These are phyloP conservation scores for Wickerhamomyces sp. DNA, from an alignment of 1,139 yeast genomes.

Conservation along the genomic window DNA sequence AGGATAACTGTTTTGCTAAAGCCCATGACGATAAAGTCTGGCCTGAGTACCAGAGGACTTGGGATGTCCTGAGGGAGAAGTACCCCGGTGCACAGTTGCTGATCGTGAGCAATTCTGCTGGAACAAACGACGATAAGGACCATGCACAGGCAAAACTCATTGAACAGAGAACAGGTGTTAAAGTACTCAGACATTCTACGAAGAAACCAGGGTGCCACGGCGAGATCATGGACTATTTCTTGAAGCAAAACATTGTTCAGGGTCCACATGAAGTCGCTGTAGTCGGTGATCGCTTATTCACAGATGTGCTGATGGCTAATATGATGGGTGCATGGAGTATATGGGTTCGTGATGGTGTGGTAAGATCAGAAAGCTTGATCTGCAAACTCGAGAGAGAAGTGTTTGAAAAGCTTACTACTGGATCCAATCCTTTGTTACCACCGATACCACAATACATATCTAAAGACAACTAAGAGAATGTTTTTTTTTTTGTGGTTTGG, in stretches of 20 bases:
- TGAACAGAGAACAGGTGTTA: slow-evolving; percentile 67
- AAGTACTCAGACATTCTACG: slow-evolving; percentile 70
- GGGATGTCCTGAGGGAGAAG: slow-evolving; percentile 48
- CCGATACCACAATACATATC: slow-evolving; percentile 3
- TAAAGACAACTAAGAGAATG: background rate
- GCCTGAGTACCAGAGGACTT: slow-evolving; percentile 57
- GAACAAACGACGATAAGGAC: slow-evolving; percentile 69
- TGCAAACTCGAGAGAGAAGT: slow-evolving; percentile 50
- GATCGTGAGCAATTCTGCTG: slow-evolving; percentile 92
- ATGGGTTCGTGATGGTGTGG: slow-evolving; percentile 81
- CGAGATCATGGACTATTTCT: slow-evolving; percentile 64
- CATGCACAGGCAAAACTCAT: slow-evolving; percentile 60
- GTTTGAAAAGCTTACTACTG: slow-evolving; percentile 30
- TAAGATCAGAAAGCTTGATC: slow-evolving; percentile 43
- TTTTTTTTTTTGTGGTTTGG: background rate
- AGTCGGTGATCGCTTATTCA: slow-evolving; percentile 85
- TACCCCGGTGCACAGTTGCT: slow-evolving; percentile 68
- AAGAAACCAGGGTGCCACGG: slow-evolving; percentile 88
- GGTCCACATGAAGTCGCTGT: slow-evolving; percentile 69
- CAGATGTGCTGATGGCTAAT: slow-evolving; percentile 92
- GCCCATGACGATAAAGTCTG: slow-evolving; percentile 79
- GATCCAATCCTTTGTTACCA: slow-evolving; percentile 4
- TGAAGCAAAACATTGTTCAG: slow-evolving; percentile 38
- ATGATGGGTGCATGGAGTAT: slow-evolving; percentile 85
- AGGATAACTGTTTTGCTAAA: slow-evolving; percentile 91